Base-by-base conservation (phyloP, 305 asterid species). In the Rubia occidens region DNA sequence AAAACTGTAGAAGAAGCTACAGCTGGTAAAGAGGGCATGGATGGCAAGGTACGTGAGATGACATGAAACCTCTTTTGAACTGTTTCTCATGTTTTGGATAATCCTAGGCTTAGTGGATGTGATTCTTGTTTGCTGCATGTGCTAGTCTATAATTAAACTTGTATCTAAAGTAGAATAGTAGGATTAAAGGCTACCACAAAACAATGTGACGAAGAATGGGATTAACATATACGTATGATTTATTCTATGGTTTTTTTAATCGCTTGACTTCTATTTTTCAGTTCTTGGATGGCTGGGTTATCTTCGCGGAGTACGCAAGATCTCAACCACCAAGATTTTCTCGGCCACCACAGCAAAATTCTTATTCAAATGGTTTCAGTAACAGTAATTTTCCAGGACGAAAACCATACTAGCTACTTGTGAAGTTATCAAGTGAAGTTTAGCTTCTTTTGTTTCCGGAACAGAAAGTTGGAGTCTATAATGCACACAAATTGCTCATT, bases 211-310 rank as follows among this genome's bases (percentile, higher is more conserved):
- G 44, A 51, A 65, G 37, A 17, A 18, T 54, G 60, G 2, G 60
- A 15, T 54, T n/a, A n/a, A 3, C n/a, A 0, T 17, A 54, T 3
- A 20, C 17, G 14, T 54, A 29, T 29, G 32, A 2, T 29, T 29
- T 29, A 29, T 1, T 29, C 32, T 29, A 1, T 3, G 7, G 14
- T 13, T 7, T 47, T 8, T 60, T 24, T 7, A n/a, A n/a, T 4
- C 64, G 2, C 63, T 24, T 9, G 17, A 60, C n/a, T 39, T 62
- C 51, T 55, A 53, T 74, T 68, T 74, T 78, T 87, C 69, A 90
- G 97, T 88, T 81, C 82, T 71, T 88, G 85, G 97, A 90, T 63
- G 97, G 92, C 11, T 88, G 95, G 95, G 95, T 90, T 66, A 90
- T 90, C 60, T 90, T 88, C 51, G 97, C 89, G 0, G 95, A 90